Evolutionary conservation across 257 asterid species (phyloP), one percentile per base, ranked within the genome.

Genomic region (Avicennia marina): DNA sequence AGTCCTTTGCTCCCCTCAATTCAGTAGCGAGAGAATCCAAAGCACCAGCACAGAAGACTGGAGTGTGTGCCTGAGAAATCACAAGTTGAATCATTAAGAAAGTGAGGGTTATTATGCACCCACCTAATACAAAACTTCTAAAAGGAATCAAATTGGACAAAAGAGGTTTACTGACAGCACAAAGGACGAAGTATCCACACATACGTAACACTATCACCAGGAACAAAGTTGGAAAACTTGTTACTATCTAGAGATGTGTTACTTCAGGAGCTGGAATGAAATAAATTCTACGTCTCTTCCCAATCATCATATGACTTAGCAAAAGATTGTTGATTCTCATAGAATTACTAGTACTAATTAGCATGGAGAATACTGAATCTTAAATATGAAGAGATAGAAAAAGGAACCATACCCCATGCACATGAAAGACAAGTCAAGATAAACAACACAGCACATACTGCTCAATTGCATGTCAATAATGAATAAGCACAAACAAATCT

Each of bases 1-100:
- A 80, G 61, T 88, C 95, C 76, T 78, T 91, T 2, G 96, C 78
- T 73, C 85, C 95, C 80, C 75, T 85, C 77, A 91, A 64, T 78
- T 88, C 98, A 6, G 47, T 40, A 31, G 75, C 56, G 31, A 91
- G 85, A 71, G 87, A 79, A 50, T 76, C 90, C 76, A 91, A 57
- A 65, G 88, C 66, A 19, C 85, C 85, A 27, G 61, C 83, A 74
- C 88, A 88, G 63, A 91, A 91, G 36, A 66, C 69, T 24, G 85
- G 68, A 58, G 94, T 79, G 31, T 78, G 84, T 21, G 59, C 88
- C 96, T 91, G 82, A 46, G 53, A 64, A 65, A 61, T 63, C 58
- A 42, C 4, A 11, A 17, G 11, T 3, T 8, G 58, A 46, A 25
- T 64, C n/a, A n/a, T n/a, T n/a, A n/a, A n/a, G n/a, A n/a, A n/a